phyloP scores from a whole-genome alignment of 495 filamentous ascomycete species.

The Evernia prunastri region DNA sequence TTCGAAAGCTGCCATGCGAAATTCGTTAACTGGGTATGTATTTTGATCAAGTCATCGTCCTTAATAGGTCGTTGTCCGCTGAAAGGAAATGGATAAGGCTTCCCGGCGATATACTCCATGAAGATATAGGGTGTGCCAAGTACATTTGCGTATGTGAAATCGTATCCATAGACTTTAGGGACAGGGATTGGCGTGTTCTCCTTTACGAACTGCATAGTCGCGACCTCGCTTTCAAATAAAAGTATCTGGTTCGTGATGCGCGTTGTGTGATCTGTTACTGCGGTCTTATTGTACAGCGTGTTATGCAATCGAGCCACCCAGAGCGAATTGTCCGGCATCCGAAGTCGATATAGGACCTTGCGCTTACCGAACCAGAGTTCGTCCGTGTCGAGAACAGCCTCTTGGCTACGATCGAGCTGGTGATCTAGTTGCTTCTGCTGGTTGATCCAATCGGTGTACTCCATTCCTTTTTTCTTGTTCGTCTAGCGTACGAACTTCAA shows the following conservation, averaged over 20 bases:
- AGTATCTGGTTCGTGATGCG: neutral
- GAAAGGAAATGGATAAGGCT: constrained; percentile 4
- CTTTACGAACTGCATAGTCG: constrained; percentile 3
- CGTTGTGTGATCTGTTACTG: neutral
- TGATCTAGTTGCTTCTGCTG: neutral
- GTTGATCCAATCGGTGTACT: constrained; percentile 8
- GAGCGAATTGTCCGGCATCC: neutral
- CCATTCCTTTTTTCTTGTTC: neutral
- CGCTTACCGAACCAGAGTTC: constrained; percentile 1
- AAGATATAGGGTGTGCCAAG: constrained; percentile 7
- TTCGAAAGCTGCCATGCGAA: constrained; percentile 6
- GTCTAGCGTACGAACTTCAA: neutral
- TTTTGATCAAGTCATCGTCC: neutral
- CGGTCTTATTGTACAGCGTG: neutral
- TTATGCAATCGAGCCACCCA: constrained; percentile 4
- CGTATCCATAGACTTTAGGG: neutral
- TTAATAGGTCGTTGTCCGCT: constrained; percentile 1
- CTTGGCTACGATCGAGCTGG: neutral
- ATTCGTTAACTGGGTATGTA: neutral
- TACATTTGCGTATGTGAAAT: neutral
- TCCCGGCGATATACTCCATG: constrained; percentile 3
- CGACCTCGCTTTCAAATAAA: constrained; percentile 5
- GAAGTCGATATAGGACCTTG: constrained; percentile 3
- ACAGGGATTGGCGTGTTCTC: constrained; percentile 3
- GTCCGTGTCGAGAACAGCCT: neutral